Evolutionary conservation across 78 protist genomes (phyloP).

Genomic region (Ministeria vibrans): DNA sequence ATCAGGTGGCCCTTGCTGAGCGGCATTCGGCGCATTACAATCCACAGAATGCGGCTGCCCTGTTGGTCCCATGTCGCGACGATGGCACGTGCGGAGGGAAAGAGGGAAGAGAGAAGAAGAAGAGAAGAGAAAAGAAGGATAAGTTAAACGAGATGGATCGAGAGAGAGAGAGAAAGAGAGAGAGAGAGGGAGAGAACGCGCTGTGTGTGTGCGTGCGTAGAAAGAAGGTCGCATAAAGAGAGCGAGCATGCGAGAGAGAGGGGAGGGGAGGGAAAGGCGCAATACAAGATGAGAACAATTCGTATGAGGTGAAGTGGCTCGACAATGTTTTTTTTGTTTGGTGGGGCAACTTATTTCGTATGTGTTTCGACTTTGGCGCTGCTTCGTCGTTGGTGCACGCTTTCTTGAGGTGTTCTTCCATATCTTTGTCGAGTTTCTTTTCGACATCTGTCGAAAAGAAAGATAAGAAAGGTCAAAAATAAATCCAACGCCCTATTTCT

Average conservation of each 20-base stretch:
- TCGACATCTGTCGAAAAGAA: no score
- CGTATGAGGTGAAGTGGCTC: not conserved
- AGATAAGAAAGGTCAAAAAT: no score
- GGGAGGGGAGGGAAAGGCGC: not conserved
- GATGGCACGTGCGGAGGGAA: not conserved
- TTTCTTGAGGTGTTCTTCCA: not conserved
- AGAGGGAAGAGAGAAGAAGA: no score
- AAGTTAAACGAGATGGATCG: not conserved
- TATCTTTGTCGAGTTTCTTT: not conserved
- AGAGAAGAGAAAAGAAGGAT: not conserved
- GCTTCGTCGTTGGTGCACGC: not conserved
- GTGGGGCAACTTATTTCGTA: not conserved
- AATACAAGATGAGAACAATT: not conserved
- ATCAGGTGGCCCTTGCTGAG: slow-evolving; percentile 13
- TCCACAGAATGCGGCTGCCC: slow-evolving; percentile 18
- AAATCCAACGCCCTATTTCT: no score
- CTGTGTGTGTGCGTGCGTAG: not conserved
- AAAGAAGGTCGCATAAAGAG: not conserved
- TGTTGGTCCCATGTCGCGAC: slow-evolving; percentile 2
- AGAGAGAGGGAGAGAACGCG: not conserved
- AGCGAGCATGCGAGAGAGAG: not conserved
- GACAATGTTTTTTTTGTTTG: not conserved
- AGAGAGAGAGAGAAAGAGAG: slow-evolving; percentile 5
- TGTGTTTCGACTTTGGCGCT: slow-evolving; percentile 12
- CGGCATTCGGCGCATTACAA: not conserved